Evolutionary conservation across 2,329 filamentous ascomycete genomes (phyloP), one percentile per base, ranked within the genome.

Genomic region (Botryotinia narcissicola): DNA sequence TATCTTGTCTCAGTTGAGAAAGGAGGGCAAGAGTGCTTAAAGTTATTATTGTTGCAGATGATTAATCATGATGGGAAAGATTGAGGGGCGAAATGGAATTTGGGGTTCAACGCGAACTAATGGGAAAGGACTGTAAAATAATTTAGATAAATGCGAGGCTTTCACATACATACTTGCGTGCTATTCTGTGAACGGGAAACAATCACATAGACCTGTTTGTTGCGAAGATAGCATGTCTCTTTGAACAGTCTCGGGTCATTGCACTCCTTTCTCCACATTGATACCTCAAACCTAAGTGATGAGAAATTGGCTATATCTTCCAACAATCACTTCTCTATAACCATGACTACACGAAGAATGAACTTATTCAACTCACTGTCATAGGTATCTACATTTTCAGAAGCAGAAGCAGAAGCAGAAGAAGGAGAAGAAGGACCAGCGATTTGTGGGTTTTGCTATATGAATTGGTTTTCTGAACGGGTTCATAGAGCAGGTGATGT

Each of bases 1-100:
- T 4, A 81, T 85, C 59, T 77, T 64, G 70, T n/a, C 18, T 37
- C 25, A 57, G 48, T 57, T 68, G 32, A 68, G 35, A 25, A 57
- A 57, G 6, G 25, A 67, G 64, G 46, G 64, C 16, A 54, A 40
- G 64, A 29, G 35, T 57, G 35, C 35, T 42, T 57, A 32, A 32
- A 22, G 4, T 16, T 42, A n/a, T 29, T 3, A 54, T 54, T 40
- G 14, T n/a, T 8, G 37, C 37, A 40, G 37, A 40, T 40, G 8
- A 9, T 12, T 40, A 40, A 40, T 40, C 9, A 40, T 40, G 37
- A 12, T 12, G 60, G 35, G 25, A 63, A 37, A 18, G 37, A 42
- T 4, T 29, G n/a, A 22, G 4, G n/a, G 37, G 40, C 25, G 32
- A 25, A 40, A n/a, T 40, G 60, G 37, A 54, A 54, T 54, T 16